Evolutionary conservation across 176 grass and related monocot species (phyloP).

Genomic region (Cenchrus purpureus): DNA sequence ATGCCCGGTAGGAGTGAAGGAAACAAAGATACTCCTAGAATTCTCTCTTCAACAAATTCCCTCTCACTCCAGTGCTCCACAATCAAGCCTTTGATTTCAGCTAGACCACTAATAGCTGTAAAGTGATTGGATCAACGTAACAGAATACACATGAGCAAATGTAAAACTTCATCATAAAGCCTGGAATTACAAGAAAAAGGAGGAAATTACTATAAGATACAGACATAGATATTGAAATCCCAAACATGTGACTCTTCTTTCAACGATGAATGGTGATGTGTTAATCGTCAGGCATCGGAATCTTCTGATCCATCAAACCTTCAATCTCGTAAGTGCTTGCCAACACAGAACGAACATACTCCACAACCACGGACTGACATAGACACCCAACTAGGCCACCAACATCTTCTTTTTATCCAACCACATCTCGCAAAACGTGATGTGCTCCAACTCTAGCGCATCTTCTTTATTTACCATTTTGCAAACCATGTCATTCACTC

Average conservation of each 20-base stretch:
- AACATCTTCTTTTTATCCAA: not conserved
- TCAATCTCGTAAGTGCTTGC: slow-evolving; percentile 5
- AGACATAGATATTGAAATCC: not conserved
- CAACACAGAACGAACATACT: slow-evolving; percentile 16
- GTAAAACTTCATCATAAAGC: not conserved
- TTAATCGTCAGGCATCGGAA: not conserved
- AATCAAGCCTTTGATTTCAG: not conserved
- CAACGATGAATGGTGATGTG: not conserved
- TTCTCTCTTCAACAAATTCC: not conserved
- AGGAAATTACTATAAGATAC: not conserved
- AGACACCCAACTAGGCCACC: not conserved
- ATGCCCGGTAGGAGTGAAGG: not conserved
- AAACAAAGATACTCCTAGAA: not conserved
- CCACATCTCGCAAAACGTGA: slow-evolving; percentile 35
- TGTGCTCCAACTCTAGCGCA: not conserved
- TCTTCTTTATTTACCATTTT: slow-evolving; percentile 36
- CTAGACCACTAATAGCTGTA: no score
- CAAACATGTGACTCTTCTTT: not conserved
- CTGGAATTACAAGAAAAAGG: not conserved
- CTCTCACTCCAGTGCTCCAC: not conserved
- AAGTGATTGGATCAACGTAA: not conserved
- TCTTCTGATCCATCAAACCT: not conserved
- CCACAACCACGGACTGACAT: slow-evolving; percentile 3
- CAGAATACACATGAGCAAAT: not conserved
- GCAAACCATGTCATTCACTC: not conserved